phyloP scores from a whole-genome alignment of 2,329 filamentous ascomycete genomes.

The Sporothrix dimorphospora region DNA sequence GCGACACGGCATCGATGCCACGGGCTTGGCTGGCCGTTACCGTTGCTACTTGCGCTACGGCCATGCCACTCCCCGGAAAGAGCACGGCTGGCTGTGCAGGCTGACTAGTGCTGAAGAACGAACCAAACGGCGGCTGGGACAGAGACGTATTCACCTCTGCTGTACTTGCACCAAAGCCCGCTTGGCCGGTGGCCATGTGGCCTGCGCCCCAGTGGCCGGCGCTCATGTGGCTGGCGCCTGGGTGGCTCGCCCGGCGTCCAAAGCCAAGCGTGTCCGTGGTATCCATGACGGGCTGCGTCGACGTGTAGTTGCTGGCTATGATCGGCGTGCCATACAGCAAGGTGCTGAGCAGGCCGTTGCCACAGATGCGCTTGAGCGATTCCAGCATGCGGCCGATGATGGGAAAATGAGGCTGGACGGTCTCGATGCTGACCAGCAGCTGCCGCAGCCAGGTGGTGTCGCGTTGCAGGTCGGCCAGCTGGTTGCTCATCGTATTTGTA shows the following conservation, averaged over 20 bases:
- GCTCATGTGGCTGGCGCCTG: background rate
- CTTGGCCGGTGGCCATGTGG: background rate
- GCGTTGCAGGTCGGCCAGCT: background rate
- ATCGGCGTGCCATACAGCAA: background rate
- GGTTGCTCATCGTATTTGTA: background rate
- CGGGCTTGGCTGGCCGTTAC: background rate
- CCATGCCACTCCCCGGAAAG: background rate
- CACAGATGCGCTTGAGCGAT: constrained; percentile 24
- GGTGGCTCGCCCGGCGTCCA: background rate
- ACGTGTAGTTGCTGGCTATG: background rate
- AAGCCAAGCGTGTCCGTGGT: background rate
- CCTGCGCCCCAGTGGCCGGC: background rate
- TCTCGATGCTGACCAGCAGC: constrained; percentile 23
- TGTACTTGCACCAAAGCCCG: background rate
- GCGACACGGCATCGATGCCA: constrained; percentile 3
- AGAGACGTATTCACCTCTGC: background rate
- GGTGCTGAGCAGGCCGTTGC: background rate
- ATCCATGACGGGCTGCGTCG: background rate
- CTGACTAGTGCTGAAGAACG: background rate
- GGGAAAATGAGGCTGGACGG: constrained; percentile 26
- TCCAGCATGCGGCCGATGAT: constrained; percentile 29
- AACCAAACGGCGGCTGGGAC: background rate
- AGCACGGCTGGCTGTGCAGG: background rate
- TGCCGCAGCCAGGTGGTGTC: constrained; percentile 22
- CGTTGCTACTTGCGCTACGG: background rate